These are phyloP conservation scores for Cyclostephanos invisitatus DNA, from an alignment of 108 stramenopile genomes.

Conservation along the genomic window DNA sequence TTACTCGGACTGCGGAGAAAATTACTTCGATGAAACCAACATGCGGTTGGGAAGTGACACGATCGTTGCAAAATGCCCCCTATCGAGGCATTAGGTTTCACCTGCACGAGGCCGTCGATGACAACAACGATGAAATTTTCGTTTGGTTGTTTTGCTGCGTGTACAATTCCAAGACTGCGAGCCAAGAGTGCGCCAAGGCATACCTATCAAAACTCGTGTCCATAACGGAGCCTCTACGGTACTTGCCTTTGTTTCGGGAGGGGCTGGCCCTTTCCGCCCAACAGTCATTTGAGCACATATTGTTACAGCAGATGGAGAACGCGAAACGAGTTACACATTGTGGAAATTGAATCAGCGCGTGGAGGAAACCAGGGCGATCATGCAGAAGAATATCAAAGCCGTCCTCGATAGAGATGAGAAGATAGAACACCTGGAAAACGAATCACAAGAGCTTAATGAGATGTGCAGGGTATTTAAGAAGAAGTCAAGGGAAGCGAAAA, in stretches of 20 bases:
- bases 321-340: conserved; percentile 52
- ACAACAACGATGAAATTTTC: conserved; percentile 19
- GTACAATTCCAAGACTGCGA: conserved; percentile 42
- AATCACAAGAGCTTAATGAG: conserved; percentile 40
- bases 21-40: conserved; percentile 62
- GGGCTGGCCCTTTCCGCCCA: conserved; percentile 54
- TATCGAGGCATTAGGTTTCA: conserved; percentile 65
- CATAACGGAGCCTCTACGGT: conserved; percentile 58
- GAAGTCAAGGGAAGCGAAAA: conserved; percentile 48
- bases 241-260: conserved; percentile 51
- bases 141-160: conserved; percentile 69
- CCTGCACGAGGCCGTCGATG: conserved; percentile 49
- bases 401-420: conserved; percentile 60
- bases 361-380: conserved; percentile 57
- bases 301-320: conserved; percentile 71
- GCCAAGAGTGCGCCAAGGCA: conserved; percentile 45
- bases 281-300: conserved; percentile 62
- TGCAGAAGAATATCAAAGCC: conserved; percentile 62
- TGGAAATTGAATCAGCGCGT: conserved; percentile 53
- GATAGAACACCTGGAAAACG: conserved; percentile 51
- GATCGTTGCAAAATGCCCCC: conserved; percentile 14
- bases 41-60: conserved; percentile 64
- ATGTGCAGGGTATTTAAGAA: conserved; percentile 70
- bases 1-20: conserved; percentile 49
- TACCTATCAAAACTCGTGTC: conserved; percentile 70